These are phyloP conservation scores for Coemansia sp. DNA, from an alignment of 192 early-diverging fungal species.

Conservation along the genomic window DNA sequence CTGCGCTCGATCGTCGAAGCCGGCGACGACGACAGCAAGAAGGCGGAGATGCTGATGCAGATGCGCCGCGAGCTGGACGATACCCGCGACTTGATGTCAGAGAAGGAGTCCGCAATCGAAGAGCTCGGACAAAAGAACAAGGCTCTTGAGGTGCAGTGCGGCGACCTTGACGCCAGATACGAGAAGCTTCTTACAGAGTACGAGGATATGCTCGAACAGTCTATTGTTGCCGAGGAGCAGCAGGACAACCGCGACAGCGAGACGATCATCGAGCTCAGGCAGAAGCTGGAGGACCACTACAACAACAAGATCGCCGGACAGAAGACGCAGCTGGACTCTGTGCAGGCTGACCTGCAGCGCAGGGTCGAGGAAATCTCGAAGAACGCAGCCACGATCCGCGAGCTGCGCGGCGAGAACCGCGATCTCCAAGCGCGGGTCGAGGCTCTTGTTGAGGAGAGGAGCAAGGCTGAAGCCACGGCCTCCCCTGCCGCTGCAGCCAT, in stretches of 20 bases:
- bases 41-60: conserved; percentile 45
- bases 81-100: conserved; percentile 19
- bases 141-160: conserved; percentile 12
- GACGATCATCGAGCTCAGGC: conserved; percentile 80
- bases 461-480: conserved; percentile 12
- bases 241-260: conserved; percentile 52
- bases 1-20: conserved; percentile 53
- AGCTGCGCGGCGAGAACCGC: conserved; percentile 50
- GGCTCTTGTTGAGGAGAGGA: conserved; percentile 33
- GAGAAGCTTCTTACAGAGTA: conserved; percentile 51
- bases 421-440: conserved; percentile 38
- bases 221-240: conserved; percentile 55
- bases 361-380: conserved; percentile 63
- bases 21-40: conserved; percentile 49
- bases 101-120: conserved; percentile 15
- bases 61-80: conserved; percentile 52
- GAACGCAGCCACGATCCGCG: conserved; percentile 50
- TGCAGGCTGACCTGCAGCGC: conserved; percentile 54
- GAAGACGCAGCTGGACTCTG: conserved; percentile 63
- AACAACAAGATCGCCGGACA: conserved; percentile 74
- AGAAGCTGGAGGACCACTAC: conserved; percentile 84
- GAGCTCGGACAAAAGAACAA: conserved; percentile 28
- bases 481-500: conserved; percentile 1
- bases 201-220: conserved; percentile 57
- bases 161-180: conserved; percentile 47